These are phyloP conservation scores for Gyrodon lividus DNA, from an alignment of 768 basidiomycete species.

Conservation along the genomic window DNA sequence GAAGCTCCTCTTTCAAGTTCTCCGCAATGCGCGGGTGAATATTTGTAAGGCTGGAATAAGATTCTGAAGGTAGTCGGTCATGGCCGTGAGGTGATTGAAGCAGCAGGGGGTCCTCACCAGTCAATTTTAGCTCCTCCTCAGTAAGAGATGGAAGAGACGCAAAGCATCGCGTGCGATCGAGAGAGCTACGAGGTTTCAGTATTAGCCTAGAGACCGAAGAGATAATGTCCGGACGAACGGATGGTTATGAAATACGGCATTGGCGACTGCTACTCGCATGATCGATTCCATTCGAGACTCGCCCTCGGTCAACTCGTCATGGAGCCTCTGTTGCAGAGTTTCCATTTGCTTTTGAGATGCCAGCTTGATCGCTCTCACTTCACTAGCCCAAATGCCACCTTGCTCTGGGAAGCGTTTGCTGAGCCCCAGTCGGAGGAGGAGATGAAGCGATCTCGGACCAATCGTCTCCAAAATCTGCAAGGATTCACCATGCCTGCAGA, in stretches of 20 bases:
- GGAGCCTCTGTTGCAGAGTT: constrained; percentile 11
- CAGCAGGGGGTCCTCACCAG: constrained; percentile 2
- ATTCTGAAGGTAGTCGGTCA: constrained; percentile 7
- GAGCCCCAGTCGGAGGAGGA: constrained; percentile 33
- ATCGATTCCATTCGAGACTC: constrained; percentile 14
- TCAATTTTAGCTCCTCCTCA: constrained; percentile 13
- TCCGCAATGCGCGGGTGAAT: constrained; percentile 21
- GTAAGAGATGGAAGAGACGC: constrained; percentile 12
- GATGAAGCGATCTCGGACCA: constrained; percentile 22
- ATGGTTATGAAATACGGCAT: constrained; percentile 28
- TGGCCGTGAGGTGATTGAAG: not conserved
- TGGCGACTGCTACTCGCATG: constrained; percentile 23
- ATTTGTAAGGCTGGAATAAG: constrained; percentile 13
- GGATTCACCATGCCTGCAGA: constrained; percentile 22
- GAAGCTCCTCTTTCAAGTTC: constrained; percentile 18
- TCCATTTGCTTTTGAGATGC: not conserved
- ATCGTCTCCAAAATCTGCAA: constrained; percentile 27
- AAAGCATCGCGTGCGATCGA: constrained; percentile 20
- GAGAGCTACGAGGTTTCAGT: constrained; percentile 6
- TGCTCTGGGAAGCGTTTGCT: constrained; percentile 26
- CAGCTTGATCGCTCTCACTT: constrained; percentile 9
- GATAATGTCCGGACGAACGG: constrained; percentile 12
- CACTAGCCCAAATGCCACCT: constrained; percentile 24
- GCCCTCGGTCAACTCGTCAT: constrained; percentile 11
- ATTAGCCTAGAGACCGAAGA: not conserved